Percentiles rank a stretch among this genome's conserved stretches.
These are phyloP conservation scores for Tetradesmus lagerheimii DNA, from an alignment of 139 green algal species.

Conservation along the genomic window DNA sequence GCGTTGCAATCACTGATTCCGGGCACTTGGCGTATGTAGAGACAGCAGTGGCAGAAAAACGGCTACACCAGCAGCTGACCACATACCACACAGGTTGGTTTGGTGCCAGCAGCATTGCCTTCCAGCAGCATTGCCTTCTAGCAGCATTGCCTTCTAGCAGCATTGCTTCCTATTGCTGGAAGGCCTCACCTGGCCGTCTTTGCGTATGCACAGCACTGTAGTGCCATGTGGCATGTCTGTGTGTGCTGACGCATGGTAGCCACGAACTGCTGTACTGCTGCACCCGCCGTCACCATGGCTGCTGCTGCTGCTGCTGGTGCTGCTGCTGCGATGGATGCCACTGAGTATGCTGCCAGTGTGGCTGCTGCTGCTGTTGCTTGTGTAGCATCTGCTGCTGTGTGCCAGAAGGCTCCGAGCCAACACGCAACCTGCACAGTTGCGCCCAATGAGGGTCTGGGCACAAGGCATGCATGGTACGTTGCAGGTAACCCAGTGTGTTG, in stretches of 20 bases:
- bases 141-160: no score
- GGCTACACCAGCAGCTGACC: no score
- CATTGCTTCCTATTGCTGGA: not conserved
- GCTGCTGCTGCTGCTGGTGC: not conserved
- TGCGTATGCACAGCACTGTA: slow-evolving; percentile 88
- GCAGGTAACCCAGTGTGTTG: not conserved
- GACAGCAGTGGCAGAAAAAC: no score
- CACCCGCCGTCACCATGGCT: not conserved
- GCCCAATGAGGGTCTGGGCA: no score
- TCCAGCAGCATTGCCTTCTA: no score
- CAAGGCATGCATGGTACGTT: no score
- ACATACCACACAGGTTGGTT: no score
- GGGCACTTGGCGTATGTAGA: not conserved
- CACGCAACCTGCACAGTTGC: not conserved
- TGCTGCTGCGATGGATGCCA: not conserved
- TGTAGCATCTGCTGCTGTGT: no score
- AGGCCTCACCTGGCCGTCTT: slow-evolving; percentile 68
- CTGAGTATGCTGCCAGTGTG: not conserved
- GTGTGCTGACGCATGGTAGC: not conserved
- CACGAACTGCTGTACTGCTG: not conserved
- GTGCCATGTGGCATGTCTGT: slow-evolving; percentile 55
- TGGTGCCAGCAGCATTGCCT: no score
- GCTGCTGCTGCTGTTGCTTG: not conserved
- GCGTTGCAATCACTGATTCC: no score
- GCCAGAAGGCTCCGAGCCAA: not conserved